Evolutionary conservation across 1,284 basidiomycete genomes (phyloP).

Genomic region (Hypsizygus ulmarius): DNA sequence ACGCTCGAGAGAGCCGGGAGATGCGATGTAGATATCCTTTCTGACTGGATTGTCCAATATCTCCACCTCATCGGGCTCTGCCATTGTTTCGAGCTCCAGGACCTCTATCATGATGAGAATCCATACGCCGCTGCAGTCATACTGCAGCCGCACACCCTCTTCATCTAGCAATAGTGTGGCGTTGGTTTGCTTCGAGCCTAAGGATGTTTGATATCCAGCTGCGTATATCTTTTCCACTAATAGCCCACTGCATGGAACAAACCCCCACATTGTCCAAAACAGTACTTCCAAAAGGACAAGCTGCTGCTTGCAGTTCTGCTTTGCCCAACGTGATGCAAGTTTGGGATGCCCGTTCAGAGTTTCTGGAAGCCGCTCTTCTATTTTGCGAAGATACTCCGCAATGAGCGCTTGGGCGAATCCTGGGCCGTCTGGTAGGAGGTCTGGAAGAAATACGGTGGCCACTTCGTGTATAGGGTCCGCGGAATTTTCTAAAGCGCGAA

Average conservation of each 20-base stretch:
- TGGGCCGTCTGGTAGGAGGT: conserved; percentile 59
- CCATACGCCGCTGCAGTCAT: conserved; percentile 73
- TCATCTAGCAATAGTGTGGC: conserved; percentile 70
- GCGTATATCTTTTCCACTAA: conserved; percentile 63
- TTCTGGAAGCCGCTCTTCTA: conserved; percentile 51
- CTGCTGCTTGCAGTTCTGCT: conserved; percentile 78
- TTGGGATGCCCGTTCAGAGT: conserved; percentile 52
- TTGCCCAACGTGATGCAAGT: conserved; percentile 70
- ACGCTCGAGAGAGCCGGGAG: conserved; percentile 51
- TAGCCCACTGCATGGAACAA: conserved; percentile 60
- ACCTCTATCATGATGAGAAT: conserved; percentile 77
- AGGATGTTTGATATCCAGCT: conserved; percentile 60
- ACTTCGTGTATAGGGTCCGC: conserved; percentile 53
- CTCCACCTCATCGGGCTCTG: conserved; percentile 52
- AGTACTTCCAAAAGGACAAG: conserved; percentile 78
- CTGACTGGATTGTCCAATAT: conserved; percentile 49
- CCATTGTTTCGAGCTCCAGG: conserved; percentile 74
- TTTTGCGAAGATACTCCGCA: conserved; percentile 55
- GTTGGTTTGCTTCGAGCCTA: conserved; percentile 69
- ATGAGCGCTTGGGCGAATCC: conserved; percentile 59
- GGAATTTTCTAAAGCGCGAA: conserved; percentile 62
- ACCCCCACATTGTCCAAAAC: conserved; percentile 85
- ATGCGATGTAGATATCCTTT: conserved; percentile 52
- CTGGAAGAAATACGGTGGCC: conserved; percentile 53
- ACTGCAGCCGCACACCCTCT: conserved; percentile 62